Percentiles rank a stretch among this genome's conserved stretches.
Evolutionary conservation across 257 asterid species (phyloP).

Genomic region (Nicotiana knightiana): DNA sequence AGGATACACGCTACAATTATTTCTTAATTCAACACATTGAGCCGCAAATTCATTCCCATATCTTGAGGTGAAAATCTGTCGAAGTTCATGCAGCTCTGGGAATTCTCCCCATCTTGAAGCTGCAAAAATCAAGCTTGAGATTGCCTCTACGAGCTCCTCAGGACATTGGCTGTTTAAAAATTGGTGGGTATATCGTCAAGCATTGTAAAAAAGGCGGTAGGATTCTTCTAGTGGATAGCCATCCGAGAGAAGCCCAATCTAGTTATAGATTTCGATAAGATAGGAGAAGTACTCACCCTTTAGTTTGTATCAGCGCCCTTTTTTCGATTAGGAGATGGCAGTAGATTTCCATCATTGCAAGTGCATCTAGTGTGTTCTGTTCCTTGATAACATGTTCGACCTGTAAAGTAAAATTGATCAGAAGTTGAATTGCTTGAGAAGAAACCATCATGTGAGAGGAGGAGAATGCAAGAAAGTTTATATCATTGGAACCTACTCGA

Average conservation of each 20-base stretch:
- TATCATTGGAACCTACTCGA: slow-evolving; percentile 20
- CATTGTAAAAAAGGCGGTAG: not conserved
- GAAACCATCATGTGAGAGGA: not conserved
- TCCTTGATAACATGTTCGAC: slow-evolving; percentile 31
- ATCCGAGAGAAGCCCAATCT: not conserved
- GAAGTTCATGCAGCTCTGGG: slow-evolving; percentile 44
- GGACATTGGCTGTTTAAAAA: slow-evolving; percentile 32
- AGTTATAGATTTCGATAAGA: not conserved
- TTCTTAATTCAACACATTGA: slow-evolving; percentile 25
- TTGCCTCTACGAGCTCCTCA: slow-evolving; percentile 36
- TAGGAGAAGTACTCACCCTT: slow-evolving; percentile 16
- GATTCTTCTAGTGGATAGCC: not conserved
- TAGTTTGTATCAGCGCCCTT: slow-evolving; percentile 11
- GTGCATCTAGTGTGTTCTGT: slow-evolving; percentile 23
- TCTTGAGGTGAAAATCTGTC: slow-evolving; percentile 23
- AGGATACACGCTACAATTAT: slow-evolving; percentile 26
- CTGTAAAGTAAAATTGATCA: slow-evolving; percentile 3
- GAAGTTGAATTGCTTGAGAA: not conserved
- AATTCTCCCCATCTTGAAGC: slow-evolving; percentile 44
- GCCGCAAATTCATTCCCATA: slow-evolving; percentile 34
- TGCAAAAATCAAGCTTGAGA: slow-evolving; percentile 39
- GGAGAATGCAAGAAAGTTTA: not conserved
- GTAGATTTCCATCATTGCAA: slow-evolving; percentile 27
- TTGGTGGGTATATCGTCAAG: not conserved
- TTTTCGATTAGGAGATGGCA: slow-evolving; percentile 25